phyloP scores from a whole-genome alignment of 2,329 filamentous ascomycete species.

The Neonectria hederae region DNA sequence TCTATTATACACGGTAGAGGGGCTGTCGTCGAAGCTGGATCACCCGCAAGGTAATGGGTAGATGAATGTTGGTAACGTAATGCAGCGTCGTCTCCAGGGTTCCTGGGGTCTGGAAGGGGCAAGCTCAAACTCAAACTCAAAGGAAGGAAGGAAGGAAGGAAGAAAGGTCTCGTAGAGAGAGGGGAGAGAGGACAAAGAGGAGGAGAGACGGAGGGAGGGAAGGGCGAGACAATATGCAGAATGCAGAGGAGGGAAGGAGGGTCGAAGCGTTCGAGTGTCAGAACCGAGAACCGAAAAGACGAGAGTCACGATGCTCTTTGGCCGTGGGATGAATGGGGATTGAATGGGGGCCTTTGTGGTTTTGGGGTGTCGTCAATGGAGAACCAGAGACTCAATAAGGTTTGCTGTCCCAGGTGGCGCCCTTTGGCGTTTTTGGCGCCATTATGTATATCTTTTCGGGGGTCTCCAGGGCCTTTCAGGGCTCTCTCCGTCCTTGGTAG shows the following conservation, averaged over 20 bases:
- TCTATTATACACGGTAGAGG: constrained; percentile 19
- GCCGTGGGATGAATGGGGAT: constrained; percentile 32
- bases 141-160: constrained; percentile 20
- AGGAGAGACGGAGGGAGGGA: constrained; percentile 10
- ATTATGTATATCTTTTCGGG: constrained; percentile 41
- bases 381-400: constrained; percentile 41
- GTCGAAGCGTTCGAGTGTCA: neutral
- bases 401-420: constrained; percentile 38
- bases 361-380: constrained; percentile 39
- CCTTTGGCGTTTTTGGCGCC: constrained; percentile 37
- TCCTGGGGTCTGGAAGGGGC: constrained; percentile 18
- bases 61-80: neutral
- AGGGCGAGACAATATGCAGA: neutral
- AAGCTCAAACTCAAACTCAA: constrained; percentile 29
- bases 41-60: constrained; percentile 7
- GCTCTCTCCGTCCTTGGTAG: constrained; percentile 5
- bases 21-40: constrained; percentile 6
- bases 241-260: constrained; percentile 30
- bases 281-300: constrained; percentile 1
- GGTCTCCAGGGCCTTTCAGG: constrained; percentile 18
- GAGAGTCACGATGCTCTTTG: constrained; percentile 36
- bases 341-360: constrained; percentile 26
- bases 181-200: constrained; percentile 23
- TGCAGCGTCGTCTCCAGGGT: constrained; percentile 10
- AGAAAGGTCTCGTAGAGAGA: constrained; percentile 19